These are phyloP conservation scores for Erodium trifolium DNA, from an alignment of 441 rosid genomes.

Conservation along the genomic window DNA sequence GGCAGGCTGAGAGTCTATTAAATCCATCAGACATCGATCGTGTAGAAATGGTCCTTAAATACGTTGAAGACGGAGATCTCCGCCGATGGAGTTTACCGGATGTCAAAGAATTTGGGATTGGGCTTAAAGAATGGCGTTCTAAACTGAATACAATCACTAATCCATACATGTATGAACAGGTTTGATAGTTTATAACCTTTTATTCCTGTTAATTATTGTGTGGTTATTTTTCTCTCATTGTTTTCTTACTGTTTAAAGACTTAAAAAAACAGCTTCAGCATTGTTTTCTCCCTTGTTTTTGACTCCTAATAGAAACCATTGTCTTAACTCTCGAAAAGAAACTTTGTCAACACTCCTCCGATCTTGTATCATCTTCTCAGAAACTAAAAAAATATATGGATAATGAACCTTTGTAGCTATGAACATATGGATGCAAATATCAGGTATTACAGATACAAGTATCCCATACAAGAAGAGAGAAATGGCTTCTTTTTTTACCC, in stretches of 20 bases:
- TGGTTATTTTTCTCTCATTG: not conserved
- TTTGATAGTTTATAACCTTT: slow-evolving; percentile 17
- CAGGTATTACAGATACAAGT: not conserved
- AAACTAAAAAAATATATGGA: not conserved
- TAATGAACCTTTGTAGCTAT: not conserved
- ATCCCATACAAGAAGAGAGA: not conserved
- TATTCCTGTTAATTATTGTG: not conserved
- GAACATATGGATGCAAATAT: not conserved
- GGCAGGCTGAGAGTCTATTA: slow-evolving; percentile 31
- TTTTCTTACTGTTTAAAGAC: not conserved
- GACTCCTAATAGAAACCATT: not conserved
- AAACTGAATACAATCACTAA: slow-evolving; percentile 60
- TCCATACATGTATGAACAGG: slow-evolving; percentile 58
- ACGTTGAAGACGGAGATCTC: slow-evolving; percentile 68
- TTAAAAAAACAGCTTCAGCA: not conserved
- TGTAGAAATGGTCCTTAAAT: slow-evolving; percentile 43
- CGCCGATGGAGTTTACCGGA: slow-evolving; percentile 50
- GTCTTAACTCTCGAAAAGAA: not conserved
- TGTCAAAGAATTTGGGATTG: slow-evolving; percentile 43
- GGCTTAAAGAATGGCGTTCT: slow-evolving; percentile 49
- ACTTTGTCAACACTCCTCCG: not conserved
- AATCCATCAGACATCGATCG: slow-evolving; percentile 29
- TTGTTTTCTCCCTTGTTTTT: not conserved
- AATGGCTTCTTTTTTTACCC: too few species aligned
- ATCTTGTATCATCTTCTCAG: not conserved